These are phyloP conservation scores for Asclepias syriaca DNA, from an alignment of 257 asterid species.

Conservation along the genomic window DNA sequence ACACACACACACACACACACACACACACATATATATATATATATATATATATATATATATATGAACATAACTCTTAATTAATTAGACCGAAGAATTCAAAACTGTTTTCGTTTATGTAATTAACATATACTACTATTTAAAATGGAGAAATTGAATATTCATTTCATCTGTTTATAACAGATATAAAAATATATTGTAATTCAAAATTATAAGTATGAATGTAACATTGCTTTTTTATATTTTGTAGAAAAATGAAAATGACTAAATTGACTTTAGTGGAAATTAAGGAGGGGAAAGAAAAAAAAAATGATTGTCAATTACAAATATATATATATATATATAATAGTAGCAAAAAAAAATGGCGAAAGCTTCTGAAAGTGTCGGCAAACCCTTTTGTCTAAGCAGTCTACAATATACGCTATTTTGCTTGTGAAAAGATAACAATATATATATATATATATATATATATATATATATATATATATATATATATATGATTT, in stretches of 20 bases:
- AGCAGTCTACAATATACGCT: neutral
- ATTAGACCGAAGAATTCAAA: neutral
- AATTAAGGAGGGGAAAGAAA: neutral
- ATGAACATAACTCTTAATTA: neutral
- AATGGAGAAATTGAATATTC: too few relatives aligned
- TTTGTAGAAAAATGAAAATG: neutral
- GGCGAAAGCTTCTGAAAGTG: conserved; percentile 6
- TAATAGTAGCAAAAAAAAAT: neutral
- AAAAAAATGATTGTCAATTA: too few relatives aligned
- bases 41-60: too few relatives aligned
- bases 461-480: neutral
- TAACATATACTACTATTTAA: too few relatives aligned
- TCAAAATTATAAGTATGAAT: too few relatives aligned
- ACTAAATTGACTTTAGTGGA: neutral
- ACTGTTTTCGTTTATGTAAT: too few relatives aligned
- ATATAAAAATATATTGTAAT: too few relatives aligned
- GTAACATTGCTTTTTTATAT: too few relatives aligned
- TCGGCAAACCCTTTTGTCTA: conserved; percentile 14
- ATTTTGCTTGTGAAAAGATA: conserved; percentile 1
- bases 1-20: too few relatives aligned
- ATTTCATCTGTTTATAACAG: too few relatives aligned
- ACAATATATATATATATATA: too few relatives aligned
- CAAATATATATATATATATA: neutral
- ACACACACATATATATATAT: too few relatives aligned
- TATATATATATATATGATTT: neutral